Percentiles rank a stretch among this genome's conserved stretches.
Conservation (phyloP, 2,329 filamentous ascomycete species). For the Cladosporium sp. region DNA sequence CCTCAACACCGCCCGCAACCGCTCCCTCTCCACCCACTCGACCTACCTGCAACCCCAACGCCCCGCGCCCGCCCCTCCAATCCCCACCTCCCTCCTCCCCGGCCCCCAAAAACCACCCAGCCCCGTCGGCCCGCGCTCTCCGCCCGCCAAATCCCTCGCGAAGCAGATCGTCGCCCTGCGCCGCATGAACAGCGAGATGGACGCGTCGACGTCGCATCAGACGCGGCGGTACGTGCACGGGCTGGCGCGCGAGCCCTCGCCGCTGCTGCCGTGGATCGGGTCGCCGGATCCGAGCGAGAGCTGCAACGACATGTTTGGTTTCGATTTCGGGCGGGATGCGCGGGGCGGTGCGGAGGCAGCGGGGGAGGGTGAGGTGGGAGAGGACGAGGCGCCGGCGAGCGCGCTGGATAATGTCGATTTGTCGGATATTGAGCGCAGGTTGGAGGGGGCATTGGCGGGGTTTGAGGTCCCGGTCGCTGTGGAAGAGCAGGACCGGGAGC, state of each 20-base stretch:
- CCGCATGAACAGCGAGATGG: slow-evolving; percentile 39
- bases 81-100: background rate
- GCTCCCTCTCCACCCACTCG: slow-evolving; percentile 5
- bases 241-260: slow-evolving; percentile 35
- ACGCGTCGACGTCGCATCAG: slow-evolving; percentile 20
- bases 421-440: slow-evolving; percentile 15
- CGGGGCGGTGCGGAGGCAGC: background rate
- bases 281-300: slow-evolving; percentile 13
- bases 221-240: slow-evolving; percentile 33
- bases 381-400: slow-evolving; percentile 10
- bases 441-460: slow-evolving; percentile 23
- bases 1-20: slow-evolving; percentile 4
- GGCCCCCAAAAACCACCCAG: background rate
- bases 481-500: slow-evolving; percentile 13
- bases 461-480: slow-evolving; percentile 14
- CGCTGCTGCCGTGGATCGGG: slow-evolving; percentile 26
- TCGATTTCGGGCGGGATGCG: slow-evolving; percentile 17
- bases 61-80: slow-evolving; percentile 14
- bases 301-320: slow-evolving; percentile 20
- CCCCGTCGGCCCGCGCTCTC: slow-evolving; percentile 28
- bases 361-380: background rate
- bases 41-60: slow-evolving; percentile 11
- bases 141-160: slow-evolving; percentile 33
- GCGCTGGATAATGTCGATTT: slow-evolving; percentile 24
- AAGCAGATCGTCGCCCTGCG: slow-evolving; percentile 35